Percentiles rank a stretch among this genome's conserved stretches.
These are phyloP conservation scores for Mrakia hoshinonis DNA, from an alignment of 768 basidiomycete species.

Conservation along the genomic window DNA sequence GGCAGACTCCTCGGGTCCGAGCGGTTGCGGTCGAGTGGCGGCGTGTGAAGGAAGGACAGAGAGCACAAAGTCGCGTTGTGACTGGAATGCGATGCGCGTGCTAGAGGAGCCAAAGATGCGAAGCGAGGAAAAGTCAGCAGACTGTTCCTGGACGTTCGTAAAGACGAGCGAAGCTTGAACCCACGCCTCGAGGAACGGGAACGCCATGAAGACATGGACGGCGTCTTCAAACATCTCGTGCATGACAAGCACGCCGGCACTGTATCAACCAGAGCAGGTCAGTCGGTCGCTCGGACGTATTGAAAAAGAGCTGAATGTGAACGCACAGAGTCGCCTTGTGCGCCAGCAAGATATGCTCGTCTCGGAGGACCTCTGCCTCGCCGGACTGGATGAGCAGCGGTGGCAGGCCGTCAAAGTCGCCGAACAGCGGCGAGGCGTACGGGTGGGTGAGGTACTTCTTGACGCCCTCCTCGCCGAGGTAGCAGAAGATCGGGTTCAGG, in stretches of 20 bases:
- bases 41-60: conserved; percentile 1
- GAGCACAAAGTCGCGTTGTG: conserved; percentile 26
- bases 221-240: conserved; percentile 88
- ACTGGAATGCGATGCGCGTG: conserved; percentile 13
- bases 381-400: conserved; percentile 77
- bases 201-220: conserved; percentile 86
- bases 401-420: conserved; percentile 73
- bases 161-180: background rate
- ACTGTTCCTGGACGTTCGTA: no score
- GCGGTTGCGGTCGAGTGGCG: background rate
- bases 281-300: no score
- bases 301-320: background rate
- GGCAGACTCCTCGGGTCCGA: background rate
- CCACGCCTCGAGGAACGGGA: conserved; percentile 48
- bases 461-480: conserved; percentile 61
- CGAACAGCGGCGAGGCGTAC: conserved; percentile 87
- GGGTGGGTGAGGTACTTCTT: conserved; percentile 86
- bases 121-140: background rate
- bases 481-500: conserved; percentile 57
- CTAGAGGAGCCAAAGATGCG: background rate
- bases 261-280: background rate
- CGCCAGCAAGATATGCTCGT: conserved; percentile 82
- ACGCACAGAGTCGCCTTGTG: conserved; percentile 59
- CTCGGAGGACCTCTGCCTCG: conserved; percentile 88
- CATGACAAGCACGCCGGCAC: conserved; percentile 63